These are phyloP conservation scores for Candida coquimbonensis DNA, from an alignment of 805 yeast species.

Conservation along the genomic window DNA sequence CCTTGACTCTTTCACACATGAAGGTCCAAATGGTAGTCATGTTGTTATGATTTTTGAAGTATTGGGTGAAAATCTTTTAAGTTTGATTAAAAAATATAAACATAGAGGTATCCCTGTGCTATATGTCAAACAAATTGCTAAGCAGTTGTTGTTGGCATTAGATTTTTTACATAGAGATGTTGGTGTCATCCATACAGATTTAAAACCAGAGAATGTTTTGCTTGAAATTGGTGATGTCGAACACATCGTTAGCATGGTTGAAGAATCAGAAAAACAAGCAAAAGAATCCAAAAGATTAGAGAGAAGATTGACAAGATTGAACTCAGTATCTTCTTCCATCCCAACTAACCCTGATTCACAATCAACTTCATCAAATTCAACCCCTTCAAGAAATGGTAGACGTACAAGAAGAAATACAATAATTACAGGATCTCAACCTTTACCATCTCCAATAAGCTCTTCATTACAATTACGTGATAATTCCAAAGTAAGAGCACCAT, in stretches of 20 bases:
- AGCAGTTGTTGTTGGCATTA: constrained; percentile 65
- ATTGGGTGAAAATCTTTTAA: constrained; percentile 85
- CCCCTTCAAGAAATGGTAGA: constrained; percentile 26
- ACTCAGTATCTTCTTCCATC: constrained; percentile 10
- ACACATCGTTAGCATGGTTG: constrained; percentile 62
- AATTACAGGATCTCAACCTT: constrained; percentile 87
- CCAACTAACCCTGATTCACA: constrained; percentile 11
- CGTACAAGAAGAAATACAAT: constrained; percentile 65
- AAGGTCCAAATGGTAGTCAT: constrained; percentile 89
- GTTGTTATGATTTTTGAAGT: constrained; percentile 97
- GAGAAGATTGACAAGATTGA: constrained; percentile 30
- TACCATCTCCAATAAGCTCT: constrained; percentile 80
- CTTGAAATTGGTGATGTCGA: constrained; percentile 83
- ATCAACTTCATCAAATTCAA: constrained; percentile 16
- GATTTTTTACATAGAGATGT: constrained; percentile 67
- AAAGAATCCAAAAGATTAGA: constrained; percentile 36
- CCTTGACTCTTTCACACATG: constrained; percentile 77
- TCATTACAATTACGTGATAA: constrained; percentile 16
- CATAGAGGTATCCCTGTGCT: constrained; percentile 74
- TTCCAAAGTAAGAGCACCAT: constrained; percentile 18
- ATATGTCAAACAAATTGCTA: constrained; percentile 75
- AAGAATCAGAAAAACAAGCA: constrained; percentile 47
- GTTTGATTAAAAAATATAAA: constrained; percentile 70
- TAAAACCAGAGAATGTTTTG: constrained; percentile 69
- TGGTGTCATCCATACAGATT: constrained; percentile 69